These are phyloP conservation scores for Naegleria fowleri DNA, from an alignment of 208 protist species.

Conservation along the genomic window DNA sequence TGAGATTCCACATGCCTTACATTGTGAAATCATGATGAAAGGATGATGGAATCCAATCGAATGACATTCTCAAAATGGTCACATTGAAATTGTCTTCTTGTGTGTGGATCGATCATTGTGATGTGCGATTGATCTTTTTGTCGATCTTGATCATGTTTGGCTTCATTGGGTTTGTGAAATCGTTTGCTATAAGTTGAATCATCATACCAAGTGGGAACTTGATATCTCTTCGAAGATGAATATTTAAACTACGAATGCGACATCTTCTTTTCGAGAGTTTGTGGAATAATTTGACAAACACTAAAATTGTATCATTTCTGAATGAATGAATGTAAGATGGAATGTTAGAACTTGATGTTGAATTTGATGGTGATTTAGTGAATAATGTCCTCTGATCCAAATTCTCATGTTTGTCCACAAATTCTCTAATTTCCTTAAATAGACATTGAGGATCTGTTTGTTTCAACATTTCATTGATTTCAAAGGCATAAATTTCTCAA, in stretches of 20 bases:
- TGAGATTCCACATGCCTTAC: no score
- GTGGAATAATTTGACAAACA: background rate
- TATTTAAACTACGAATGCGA: background rate
- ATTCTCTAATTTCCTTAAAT: background rate
- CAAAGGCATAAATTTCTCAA: background rate
- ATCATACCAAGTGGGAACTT: background rate
- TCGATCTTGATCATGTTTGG: background rate
- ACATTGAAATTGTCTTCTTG: no score
- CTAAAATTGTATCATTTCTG: no score
- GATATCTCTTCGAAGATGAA: background rate
- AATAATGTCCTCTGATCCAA: no score
- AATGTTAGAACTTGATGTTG: no score
- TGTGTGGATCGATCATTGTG: background rate
- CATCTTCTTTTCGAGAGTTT: background rate
- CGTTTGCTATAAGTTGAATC: background rate
- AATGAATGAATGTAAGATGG: no score
- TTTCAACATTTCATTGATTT: background rate
- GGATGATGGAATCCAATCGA: no score
- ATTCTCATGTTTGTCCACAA: background rate
- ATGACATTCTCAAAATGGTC: no score
- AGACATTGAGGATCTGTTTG: background rate
- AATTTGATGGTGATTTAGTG: no score
- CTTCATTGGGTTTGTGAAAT: background rate
- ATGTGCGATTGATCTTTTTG: background rate
- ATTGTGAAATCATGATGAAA: no score